Evolutionary conservation across 2,329 filamentous ascomycete genomes (phyloP).

Genomic region (Scedosporium boydii): DNA sequence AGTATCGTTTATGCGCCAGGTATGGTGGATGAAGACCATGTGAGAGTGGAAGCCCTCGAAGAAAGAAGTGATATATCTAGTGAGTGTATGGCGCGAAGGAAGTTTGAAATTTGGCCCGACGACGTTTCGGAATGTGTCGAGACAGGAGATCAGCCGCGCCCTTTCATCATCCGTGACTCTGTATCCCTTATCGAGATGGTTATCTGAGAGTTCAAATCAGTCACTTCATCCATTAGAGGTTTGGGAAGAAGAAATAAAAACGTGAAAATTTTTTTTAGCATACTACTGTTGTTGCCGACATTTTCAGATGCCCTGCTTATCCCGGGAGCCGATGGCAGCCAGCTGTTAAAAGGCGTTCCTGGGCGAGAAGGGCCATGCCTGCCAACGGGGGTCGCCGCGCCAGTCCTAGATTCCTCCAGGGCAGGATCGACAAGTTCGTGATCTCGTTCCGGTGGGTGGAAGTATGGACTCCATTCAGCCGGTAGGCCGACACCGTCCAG

Average conservation of each 20-base stretch:
- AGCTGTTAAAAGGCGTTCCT: slow-evolving; percentile 26
- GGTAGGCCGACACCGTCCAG: slow-evolving; percentile 26
- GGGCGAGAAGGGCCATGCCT: slow-evolving; percentile 12
- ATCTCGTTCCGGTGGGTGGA: slow-evolving; percentile 17
- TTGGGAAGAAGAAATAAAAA: not conserved
- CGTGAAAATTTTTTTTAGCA: too few species aligned
- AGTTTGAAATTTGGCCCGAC: slow-evolving; percentile 20
- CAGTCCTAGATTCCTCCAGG: slow-evolving; percentile 10
- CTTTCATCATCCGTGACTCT: slow-evolving; percentile 24
- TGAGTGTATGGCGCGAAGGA: slow-evolving; percentile 25
- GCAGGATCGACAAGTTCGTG: slow-evolving; percentile 15
- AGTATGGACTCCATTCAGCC: slow-evolving; percentile 28
- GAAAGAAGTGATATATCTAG: slow-evolving; percentile 24
- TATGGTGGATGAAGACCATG: slow-evolving; percentile 27
- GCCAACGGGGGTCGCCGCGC: slow-evolving; percentile 8
- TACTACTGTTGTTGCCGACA: slow-evolving; percentile 14
- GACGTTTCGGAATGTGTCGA: slow-evolving; percentile 19
- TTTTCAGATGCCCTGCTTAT: slow-evolving; percentile 16
- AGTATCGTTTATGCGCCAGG: slow-evolving; percentile 20
- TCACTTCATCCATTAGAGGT: too few species aligned
- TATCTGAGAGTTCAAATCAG: not conserved
- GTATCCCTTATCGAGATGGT: not conserved
- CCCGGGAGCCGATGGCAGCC: slow-evolving; percentile 25
- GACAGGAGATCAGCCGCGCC: slow-evolving; percentile 13
- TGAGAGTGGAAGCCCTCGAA: slow-evolving; percentile 28